Evolutionary conservation across 345 rosid species (phyloP).

Genomic region (Cardiospermum halicacabum): DNA sequence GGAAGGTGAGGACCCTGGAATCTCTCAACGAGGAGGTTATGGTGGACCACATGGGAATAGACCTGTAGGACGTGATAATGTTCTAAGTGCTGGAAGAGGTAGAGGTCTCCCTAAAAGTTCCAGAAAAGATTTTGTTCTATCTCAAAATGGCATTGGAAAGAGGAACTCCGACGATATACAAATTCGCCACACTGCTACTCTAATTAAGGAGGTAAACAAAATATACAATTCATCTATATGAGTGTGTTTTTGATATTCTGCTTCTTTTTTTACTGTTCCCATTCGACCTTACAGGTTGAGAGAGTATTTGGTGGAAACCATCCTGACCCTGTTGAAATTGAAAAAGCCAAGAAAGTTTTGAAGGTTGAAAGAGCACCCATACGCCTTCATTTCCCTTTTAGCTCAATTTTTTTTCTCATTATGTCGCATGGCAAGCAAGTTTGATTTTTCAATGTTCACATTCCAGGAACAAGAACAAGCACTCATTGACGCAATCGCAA

Average conservation of each 20-base stretch:
- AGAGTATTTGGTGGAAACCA: conserved; percentile 58
- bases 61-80: conserved; percentile 40
- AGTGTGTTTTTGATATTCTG: conserved; percentile 7
- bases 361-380: conserved; percentile 43
- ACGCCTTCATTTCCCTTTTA: not conserved
- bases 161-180: conserved; percentile 52
- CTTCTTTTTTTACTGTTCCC: not conserved
- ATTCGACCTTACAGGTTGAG: conserved; percentile 53
- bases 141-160: conserved; percentile 77
- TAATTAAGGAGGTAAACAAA: conserved; percentile 61
- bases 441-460: conserved; percentile 6
- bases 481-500: conserved; percentile 64
- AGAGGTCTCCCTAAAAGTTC: conserved; percentile 47
- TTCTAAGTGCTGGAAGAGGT: conserved; percentile 54
- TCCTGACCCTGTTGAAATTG: conserved; percentile 75
- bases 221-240: conserved; percentile 10
- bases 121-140: conserved; percentile 61
- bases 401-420: not conserved
- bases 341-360: conserved; percentile 70
- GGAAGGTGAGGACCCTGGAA: conserved; percentile 56
- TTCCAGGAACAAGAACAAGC: conserved; percentile 81
- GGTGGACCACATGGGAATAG: conserved; percentile 48
- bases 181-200: conserved; percentile 66
- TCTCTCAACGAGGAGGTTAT: conserved; percentile 46
- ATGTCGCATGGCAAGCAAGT: not conserved